Evolutionary conservation across 2,329 filamentous ascomycete genomes (phyloP).

Genomic region (Ophiocordyceps camponoti-floridani): DNA sequence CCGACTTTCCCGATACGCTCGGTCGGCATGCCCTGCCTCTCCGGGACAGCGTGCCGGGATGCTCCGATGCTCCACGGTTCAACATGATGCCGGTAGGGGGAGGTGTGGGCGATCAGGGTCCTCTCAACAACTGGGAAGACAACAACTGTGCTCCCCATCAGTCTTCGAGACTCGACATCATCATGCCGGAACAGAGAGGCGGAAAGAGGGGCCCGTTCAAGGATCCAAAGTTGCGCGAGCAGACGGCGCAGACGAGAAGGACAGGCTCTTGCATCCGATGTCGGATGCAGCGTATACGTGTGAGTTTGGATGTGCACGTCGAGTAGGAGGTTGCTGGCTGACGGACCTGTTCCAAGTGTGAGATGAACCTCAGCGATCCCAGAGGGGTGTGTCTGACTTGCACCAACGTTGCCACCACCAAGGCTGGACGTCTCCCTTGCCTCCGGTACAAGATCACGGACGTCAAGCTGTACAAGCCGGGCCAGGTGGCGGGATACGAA

Average conservation of each 20-base stretch:
- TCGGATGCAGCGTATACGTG: conserved; percentile 42
- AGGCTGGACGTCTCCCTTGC: conserved; percentile 35
- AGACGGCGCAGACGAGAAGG: conserved; percentile 37
- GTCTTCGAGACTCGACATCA: conserved; percentile 11
- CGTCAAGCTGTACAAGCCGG: conserved; percentile 37
- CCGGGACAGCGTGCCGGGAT: neutral
- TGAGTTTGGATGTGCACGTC: too few species aligned
- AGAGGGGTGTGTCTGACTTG: conserved; percentile 33
- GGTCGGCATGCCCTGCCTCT: neutral
- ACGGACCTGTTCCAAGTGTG: too few species aligned
- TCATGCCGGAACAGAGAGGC: conserved; percentile 12
- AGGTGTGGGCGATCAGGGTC: neutral
- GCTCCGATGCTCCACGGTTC: neutral
- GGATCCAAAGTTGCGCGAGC: conserved; percentile 28
- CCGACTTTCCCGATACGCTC: neutral
- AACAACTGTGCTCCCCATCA: conserved; percentile 7
- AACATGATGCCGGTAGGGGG: neutral
- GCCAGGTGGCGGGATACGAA: conserved; percentile 37
- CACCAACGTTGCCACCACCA: conserved; percentile 29
- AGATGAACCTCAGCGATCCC: conserved; percentile 17
- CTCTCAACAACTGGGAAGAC: conserved; percentile 5
- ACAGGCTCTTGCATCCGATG: conserved; percentile 43
- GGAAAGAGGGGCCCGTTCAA: conserved; percentile 34
- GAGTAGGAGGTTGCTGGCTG: too few species aligned
- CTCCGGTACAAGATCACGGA: conserved; percentile 43